These are phyloP conservation scores for Saturnispora ahearnii DNA, from an alignment of 805 yeast genomes.

Conservation along the genomic window DNA sequence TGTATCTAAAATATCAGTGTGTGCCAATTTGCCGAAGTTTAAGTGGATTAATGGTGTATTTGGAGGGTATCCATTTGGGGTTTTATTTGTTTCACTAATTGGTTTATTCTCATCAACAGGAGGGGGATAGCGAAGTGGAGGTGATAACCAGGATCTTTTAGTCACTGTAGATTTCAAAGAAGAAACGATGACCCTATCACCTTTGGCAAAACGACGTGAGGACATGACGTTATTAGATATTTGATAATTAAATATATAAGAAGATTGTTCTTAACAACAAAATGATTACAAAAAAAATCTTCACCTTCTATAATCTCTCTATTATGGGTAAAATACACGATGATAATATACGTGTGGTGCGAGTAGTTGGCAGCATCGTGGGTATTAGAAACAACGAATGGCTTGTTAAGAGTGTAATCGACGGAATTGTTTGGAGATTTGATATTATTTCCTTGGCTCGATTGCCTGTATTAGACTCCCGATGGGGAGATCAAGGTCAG, in stretches of 20 bases:
- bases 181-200: conserved; percentile 27
- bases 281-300: background rate
- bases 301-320: background rate
- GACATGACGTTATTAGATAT: conserved; percentile 3
- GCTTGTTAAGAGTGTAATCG: background rate
- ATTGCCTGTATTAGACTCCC: background rate
- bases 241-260: background rate
- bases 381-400: background rate
- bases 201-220: conserved; percentile 20
- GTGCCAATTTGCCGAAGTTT: conserved; percentile 26
- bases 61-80: conserved; percentile 12
- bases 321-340: background rate
- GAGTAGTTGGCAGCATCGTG: background rate
- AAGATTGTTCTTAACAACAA: too few species aligned
- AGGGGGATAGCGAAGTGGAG: conserved; percentile 18
- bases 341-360: background rate
- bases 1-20: conserved; percentile 32
- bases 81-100: background rate
- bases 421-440: background rate
- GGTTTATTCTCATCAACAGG: conserved; percentile 1
- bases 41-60: conserved; percentile 13
- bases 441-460: background rate
- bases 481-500: conserved; percentile 6
- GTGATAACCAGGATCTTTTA: conserved; percentile 23
- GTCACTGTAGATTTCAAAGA: conserved; percentile 21